Evolutionary conservation across 371 early-diverging fungal genomes (phyloP).

Genomic region (Nematocida ironsii): DNA sequence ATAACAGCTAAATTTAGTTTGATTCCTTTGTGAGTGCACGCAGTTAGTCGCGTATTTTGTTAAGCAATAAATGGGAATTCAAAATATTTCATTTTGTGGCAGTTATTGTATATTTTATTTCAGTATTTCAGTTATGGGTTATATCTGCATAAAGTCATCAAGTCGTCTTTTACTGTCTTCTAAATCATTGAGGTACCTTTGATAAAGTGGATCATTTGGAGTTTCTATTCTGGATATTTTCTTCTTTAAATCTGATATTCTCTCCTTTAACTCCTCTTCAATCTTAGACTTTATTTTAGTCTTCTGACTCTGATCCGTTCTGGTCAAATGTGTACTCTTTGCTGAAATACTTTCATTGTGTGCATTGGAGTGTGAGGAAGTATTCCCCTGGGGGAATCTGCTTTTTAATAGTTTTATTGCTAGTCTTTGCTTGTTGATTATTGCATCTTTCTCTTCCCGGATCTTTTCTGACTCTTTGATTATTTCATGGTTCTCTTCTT

Average conservation of each 20-base stretch:
- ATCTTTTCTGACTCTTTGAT: conserved; percentile 24
- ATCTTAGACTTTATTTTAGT: neutral
- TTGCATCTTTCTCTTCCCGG: conserved; percentile 41
- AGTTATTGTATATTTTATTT: conserved; percentile 1
- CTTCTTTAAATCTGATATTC: conserved; percentile 4
- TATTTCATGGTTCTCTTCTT: conserved; percentile 14
- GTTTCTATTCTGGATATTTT: neutral
- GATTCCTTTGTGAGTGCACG: too few relatives aligned
- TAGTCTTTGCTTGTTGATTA: conserved; percentile 49
- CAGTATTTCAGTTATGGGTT: neutral
- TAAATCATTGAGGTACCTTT: conserved; percentile 23
- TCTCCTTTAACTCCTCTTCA: conserved; percentile 26
- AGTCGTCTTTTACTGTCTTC: conserved; percentile 48
- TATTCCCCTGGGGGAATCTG: neutral
- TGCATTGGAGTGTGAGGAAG: too few relatives aligned
- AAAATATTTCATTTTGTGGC: too few relatives aligned
- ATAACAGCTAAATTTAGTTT: conserved; percentile 10
- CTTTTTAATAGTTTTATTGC: conserved; percentile 45
- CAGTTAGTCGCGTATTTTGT: too few relatives aligned
- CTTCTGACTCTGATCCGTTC: neutral
- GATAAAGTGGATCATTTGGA: neutral
- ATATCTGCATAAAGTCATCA: conserved; percentile 29
- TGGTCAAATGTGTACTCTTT: neutral
- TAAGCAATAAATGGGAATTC: too few relatives aligned
- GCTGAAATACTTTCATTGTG: neutral